Evolutionary conservation across 1,284 basidiomycete genomes (phyloP).

Genomic region (Serendipita sp.): DNA sequence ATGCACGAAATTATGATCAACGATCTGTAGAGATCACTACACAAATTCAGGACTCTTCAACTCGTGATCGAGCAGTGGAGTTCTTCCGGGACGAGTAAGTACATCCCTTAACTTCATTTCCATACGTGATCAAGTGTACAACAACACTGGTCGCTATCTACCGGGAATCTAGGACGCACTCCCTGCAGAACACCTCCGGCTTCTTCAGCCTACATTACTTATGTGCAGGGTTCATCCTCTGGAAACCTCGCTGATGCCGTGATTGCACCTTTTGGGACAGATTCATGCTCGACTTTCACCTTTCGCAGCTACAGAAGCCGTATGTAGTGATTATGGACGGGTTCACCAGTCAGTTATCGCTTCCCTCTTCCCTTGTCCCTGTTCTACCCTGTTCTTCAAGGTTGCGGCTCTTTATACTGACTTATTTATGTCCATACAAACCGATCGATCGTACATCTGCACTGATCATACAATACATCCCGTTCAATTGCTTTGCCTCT

Average conservation of each 20-base stretch:
- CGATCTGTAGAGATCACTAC: slow-evolving; percentile 37
- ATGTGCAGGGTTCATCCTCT: not conserved
- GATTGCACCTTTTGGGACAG: slow-evolving; percentile 24
- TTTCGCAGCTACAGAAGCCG: slow-evolving; percentile 70
- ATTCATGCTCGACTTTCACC: slow-evolving; percentile 78
- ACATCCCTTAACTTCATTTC: slow-evolving; percentile 6
- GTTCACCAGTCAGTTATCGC: slow-evolving; percentile 60
- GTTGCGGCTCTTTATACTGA: not conserved
- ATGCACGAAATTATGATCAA: slow-evolving; percentile 11
- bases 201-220: too few species aligned
- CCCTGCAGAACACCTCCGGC: too few species aligned
- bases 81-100: slow-evolving; percentile 86
- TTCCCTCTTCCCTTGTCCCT: slow-evolving; percentile 7
- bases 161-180: too few species aligned
- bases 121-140: slow-evolving; percentile 8
- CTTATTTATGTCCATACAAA: slow-evolving; percentile 2
- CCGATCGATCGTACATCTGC: not conserved
- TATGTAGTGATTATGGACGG: slow-evolving; percentile 88
- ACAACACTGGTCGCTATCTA: too few species aligned
- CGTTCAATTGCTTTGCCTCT: not conserved
- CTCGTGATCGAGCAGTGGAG: slow-evolving; percentile 48
- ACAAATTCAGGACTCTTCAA: slow-evolving; percentile 33
- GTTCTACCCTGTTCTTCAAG: slow-evolving; percentile 10
- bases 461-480: not conserved
- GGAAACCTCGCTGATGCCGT: not conserved